Percentiles rank a stretch among this genome's conserved stretches.
These are phyloP conservation scores for Candida nonsorbophila DNA, from an alignment of 805 yeast species.

Conservation along the genomic window DNA sequence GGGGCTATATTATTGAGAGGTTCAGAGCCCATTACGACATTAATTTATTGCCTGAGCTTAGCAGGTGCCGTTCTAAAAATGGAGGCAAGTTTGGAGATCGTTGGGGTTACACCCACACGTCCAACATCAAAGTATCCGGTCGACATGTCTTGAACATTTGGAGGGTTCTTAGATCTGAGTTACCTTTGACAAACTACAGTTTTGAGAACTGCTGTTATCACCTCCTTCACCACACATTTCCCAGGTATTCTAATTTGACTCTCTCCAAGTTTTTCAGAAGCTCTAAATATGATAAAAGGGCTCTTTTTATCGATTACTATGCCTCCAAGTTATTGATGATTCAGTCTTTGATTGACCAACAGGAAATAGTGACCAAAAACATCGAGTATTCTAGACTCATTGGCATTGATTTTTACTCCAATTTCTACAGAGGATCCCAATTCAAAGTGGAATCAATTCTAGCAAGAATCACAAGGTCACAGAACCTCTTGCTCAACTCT, in stretches of 20 bases:
- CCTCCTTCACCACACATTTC: slow-evolving; percentile 60
- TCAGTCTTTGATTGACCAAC: slow-evolving; percentile 46
- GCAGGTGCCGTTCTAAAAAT: slow-evolving; percentile 50
- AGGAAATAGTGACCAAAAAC: slow-evolving; percentile 64
- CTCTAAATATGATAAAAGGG: slow-evolving; percentile 8
- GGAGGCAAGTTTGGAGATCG: slow-evolving; percentile 55
- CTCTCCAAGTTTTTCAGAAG: slow-evolving; percentile 35
- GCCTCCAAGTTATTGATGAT: slow-evolving; percentile 39
- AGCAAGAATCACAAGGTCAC: slow-evolving; percentile 67
- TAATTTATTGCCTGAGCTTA: slow-evolving; percentile 53
- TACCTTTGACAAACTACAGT: slow-evolving; percentile 61
- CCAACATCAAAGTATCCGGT: slow-evolving; percentile 67
- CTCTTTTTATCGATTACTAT: slow-evolving; percentile 43
- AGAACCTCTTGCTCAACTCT: slow-evolving; percentile 65
- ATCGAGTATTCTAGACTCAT: slow-evolving; percentile 80
- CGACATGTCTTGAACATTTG: slow-evolving; percentile 82
- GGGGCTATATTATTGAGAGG: slow-evolving; percentile 87
- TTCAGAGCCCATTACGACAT: slow-evolving; percentile 38
- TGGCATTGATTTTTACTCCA: slow-evolving; percentile 88
- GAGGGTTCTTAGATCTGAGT: slow-evolving; percentile 64
- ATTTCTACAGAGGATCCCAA: slow-evolving; percentile 88
- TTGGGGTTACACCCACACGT: slow-evolving; percentile 81
- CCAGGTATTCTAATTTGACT: slow-evolving; percentile 47
- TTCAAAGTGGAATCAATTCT: slow-evolving; percentile 87
- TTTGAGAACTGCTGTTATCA: slow-evolving; percentile 74